phyloP scores from a whole-genome alignment of 768 basidiomycete species.

The Mrakia blollopis region DNA sequence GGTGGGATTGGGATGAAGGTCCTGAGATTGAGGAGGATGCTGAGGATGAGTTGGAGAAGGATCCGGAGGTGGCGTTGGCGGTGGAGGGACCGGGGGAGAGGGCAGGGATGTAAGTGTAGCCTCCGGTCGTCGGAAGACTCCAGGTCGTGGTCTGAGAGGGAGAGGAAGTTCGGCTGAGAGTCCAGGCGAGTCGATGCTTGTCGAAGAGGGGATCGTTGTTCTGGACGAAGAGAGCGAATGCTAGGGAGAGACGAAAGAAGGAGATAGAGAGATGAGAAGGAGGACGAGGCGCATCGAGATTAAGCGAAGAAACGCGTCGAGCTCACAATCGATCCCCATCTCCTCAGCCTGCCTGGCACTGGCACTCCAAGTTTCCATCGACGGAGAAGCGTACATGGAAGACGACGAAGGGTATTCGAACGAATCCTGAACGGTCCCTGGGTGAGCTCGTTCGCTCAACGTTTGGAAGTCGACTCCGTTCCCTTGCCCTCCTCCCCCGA shows the following conservation, averaged over 20 bases:
- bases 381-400: neutral
- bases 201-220: slow-evolving; percentile 28
- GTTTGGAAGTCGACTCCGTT: slow-evolving; percentile 14
- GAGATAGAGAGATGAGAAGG: neutral
- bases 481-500: slow-evolving; percentile 12
- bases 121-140: slow-evolving; percentile 27
- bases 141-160: slow-evolving; percentile 1
- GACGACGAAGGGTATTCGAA: neutral
- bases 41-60: slow-evolving; percentile 7
- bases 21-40: neutral
- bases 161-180: neutral
- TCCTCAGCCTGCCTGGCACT: slow-evolving; percentile 1
- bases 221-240: slow-evolving; percentile 30
- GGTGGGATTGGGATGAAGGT: neutral
- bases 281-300: neutral
- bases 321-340: slow-evolving; percentile 24
- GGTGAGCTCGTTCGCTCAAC: neutral
- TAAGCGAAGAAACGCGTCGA: too few relatives aligned
- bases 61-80: neutral
- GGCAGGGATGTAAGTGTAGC: slow-evolving; percentile 27
- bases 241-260: too few relatives aligned
- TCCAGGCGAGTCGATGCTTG: slow-evolving; percentile 29
- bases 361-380: neutral
- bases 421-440: neutral
- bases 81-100: neutral